Base-by-base conservation (phyloP, 2,329 filamentous ascomycete species). In the Elsinoe batatas region DNA sequence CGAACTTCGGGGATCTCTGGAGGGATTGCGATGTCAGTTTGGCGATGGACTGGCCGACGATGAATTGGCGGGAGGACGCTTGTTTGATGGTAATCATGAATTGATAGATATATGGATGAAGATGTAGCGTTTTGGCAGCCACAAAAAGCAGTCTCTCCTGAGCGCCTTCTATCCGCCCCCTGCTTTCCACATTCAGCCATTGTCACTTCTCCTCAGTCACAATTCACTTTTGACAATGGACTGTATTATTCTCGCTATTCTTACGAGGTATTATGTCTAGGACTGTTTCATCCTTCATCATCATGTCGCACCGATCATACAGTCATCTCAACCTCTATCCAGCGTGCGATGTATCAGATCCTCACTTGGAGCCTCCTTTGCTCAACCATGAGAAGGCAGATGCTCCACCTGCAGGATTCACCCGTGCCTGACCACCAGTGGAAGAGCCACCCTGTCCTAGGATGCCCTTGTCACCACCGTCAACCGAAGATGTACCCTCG, bases 321-420 rank as follows among this genome's bases (percentile, higher is more conserved):
- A 44, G 36, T 36, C 36, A 15, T 18, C 32, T 35, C 20, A 32
- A 10, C 20, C 12, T 43, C 35, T 43, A 22, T 26, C 33, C 36
- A n/a, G 33, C 18, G 15, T 10, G 20, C 32, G 32, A 26, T 42
- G 12, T 43, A 42, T 13, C 35, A 30, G 17, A 30, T 15, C 11
- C 12, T 50, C 32, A 58, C 33, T 61, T 58, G 37, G 57, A 36
- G 6, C 59, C 58, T 8, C 58, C 60, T 12, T 62, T 47, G 40
- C 87, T 91, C 75, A 96, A 84, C 91, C 91, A 97, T 11, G 87
- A 85, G 73, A 97, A 97, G 2, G 91, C 91, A 57, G 88, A 93
- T 12, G 87, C 91, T n/a, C 88, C 88, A 7, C 91, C 91, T 15
- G 95, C 81, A 0, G 93, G 91, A 65, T 97, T 97, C 32, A 82